Evolutionary conservation across 768 basidiomycete genomes (phyloP).

Genomic region (Tylopilus subfusipes): DNA sequence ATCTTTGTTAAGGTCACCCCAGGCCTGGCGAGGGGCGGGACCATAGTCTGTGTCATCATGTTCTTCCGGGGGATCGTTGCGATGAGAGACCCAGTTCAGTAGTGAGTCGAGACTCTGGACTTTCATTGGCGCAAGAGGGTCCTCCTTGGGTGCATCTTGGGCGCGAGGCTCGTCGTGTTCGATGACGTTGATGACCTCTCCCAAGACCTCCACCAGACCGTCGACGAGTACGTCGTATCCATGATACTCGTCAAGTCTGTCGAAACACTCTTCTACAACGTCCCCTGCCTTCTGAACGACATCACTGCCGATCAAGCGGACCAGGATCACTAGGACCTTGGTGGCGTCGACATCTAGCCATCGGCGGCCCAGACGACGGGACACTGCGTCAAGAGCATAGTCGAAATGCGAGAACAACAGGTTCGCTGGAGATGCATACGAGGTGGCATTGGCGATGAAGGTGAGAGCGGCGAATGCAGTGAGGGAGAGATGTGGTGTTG

Average conservation of each 20-base stretch:
- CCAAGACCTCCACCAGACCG: constrained; percentile 81
- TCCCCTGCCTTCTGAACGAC: constrained; percentile 89
- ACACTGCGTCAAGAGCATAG: constrained; percentile 89
- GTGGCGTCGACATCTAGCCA: constrained; percentile 88
- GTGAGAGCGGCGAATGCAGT: constrained; percentile 75
- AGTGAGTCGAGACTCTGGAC: constrained; percentile 47
- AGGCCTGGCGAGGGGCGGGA: constrained; percentile 55
- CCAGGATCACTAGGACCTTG: constrained; percentile 79
- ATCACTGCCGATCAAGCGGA: constrained; percentile 81
- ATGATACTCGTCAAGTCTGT: constrained; percentile 93
- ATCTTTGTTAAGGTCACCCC: constrained; percentile 40
- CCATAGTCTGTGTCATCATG: constrained; percentile 51
- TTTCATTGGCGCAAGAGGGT: constrained; percentile 22
- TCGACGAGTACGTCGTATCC: constrained; percentile 86
- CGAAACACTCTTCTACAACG: constrained; percentile 96
- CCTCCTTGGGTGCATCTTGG: constrained; percentile 17
- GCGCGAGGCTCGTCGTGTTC: constrained; percentile 46
- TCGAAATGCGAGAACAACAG: constrained; percentile 93
- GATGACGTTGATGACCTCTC: constrained; percentile 79
- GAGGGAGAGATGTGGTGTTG: constrained; percentile 59
- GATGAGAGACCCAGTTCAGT: constrained; percentile 60
- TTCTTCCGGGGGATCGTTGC: constrained; percentile 35
- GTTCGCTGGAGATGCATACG: constrained; percentile 87
- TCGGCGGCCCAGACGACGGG: constrained; percentile 72
- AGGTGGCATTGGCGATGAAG: constrained; percentile 67